A percentile compares a stretch with the other conserved stretches of the same genome.
These are phyloP conservation scores for Tricladium varicosporioides DNA, from an alignment of 2,329 filamentous ascomycete species.

Conservation along the genomic window DNA sequence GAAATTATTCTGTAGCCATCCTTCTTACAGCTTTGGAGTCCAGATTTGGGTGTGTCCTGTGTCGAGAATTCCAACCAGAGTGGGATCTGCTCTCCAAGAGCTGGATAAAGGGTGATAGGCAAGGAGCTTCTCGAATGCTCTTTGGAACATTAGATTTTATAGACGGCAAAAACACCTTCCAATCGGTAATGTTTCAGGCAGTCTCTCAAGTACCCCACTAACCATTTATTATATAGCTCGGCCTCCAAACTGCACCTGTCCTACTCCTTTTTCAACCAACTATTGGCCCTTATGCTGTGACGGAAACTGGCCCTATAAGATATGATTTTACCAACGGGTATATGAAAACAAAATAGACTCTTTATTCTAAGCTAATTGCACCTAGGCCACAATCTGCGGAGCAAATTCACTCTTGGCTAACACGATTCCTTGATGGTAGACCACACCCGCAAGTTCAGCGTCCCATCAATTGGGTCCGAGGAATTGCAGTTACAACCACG, in stretches of 20 bases:
- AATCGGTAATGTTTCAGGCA: conserved; percentile 60
- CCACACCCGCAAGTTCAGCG: conserved; percentile 76
- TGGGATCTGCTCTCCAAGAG: conserved; percentile 84
- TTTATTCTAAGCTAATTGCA: conserved; percentile 6
- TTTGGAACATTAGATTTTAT: conserved; percentile 86
- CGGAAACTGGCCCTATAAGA: conserved; percentile 66
- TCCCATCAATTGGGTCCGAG: conserved; percentile 83
- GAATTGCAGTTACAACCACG: conserved; percentile 66
- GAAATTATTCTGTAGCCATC: conserved; percentile 80
- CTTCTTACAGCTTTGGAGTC: conserved; percentile 83
- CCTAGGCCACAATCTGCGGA: conserved; percentile 72
- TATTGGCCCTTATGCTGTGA: conserved; percentile 71
- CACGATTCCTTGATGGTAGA: conserved; percentile 72
- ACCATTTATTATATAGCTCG: conserved; percentile 57
- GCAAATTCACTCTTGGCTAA: conserved; percentile 74
- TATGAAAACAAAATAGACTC: conserved; percentile 30
- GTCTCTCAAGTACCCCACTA: background rate
- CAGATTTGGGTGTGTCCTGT: conserved; percentile 81
- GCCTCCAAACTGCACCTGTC: conserved; percentile 91
- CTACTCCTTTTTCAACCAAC: conserved; percentile 87
- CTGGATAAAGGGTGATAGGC: conserved; percentile 83
- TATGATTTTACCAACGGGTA: conserved; percentile 85
- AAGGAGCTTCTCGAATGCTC: conserved; percentile 67
- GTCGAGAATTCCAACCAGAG: conserved; percentile 88
- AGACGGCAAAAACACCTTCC: conserved; percentile 80